Evolutionary conservation across 805 yeast species (phyloP), one percentile per base, ranked within the genome.

Genomic region (Lipomyces sp.): DNA sequence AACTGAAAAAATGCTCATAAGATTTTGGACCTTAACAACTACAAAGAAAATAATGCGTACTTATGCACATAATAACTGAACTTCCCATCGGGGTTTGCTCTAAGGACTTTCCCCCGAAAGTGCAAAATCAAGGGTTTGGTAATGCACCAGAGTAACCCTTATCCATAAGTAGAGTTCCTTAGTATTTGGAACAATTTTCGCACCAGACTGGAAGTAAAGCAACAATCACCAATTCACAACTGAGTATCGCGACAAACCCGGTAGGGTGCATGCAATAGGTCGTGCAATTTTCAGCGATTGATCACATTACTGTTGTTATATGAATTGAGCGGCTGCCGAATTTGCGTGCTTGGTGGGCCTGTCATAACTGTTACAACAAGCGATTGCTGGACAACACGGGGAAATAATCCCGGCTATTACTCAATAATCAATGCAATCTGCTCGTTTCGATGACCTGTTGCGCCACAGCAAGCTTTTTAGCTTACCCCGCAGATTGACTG

Each of bases 401-500:
- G 24, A 1, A 42, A 7, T 42, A n/a, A 6, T 24, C 48, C 6
- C 24, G 24, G n/a, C 24, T 8, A 42, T 5, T n/a, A 42, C n/a
- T 15, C n/a, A n/a, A 42, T 42, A 15, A 42, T 15, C 48, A 5
- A 42, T 42, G 48, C 48, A 42, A 24, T 42, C 48, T n/a, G 48
- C 48, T 24, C 48, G 48, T 42, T 42, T 42, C n/a, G 48, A 42
- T 42, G 48, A 42, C 18, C 6, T 42, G 48, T 42, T 42, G 48
- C 48, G 48, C 18, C 48, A 42, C 48, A 42, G 48, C 48, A 42
- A 42, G 48, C 48, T 42, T 8, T 42, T 42, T 42, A 42, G 48
- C 48, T 51, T 51, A 18, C 54, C 33, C 3, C 54, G 54, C 33
- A 15, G 33, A 30, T 15, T 51, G 34, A 10, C 33, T 30, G 54